phyloP scores from a whole-genome alignment of 2,329 filamentous ascomycete genomes.

The Sphaerostilbella broomeana region DNA sequence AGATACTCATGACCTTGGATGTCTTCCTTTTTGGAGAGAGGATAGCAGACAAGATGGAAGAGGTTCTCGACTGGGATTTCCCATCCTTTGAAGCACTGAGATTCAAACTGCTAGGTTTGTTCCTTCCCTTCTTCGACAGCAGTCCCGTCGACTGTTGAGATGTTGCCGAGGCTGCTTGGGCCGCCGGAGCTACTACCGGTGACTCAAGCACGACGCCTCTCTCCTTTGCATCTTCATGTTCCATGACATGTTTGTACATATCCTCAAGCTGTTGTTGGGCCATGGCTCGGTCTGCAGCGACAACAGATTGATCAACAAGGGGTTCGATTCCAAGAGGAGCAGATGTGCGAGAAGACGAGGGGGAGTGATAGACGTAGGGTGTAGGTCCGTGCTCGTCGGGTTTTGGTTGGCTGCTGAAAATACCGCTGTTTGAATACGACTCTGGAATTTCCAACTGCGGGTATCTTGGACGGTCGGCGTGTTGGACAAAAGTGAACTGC shows the following conservation, averaged over 20 bases:
- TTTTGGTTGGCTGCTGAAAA: constrained; percentile 6
- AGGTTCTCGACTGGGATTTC: constrained; percentile 49
- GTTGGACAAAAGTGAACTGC: constrained; percentile 13
- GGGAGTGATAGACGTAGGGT: constrained; percentile 42
- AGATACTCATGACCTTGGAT: constrained; percentile 50
- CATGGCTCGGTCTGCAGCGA: constrained; percentile 66
- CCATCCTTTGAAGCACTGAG: constrained; percentile 38
- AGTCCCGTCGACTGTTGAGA: constrained; percentile 25
- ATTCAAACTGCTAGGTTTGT: constrained; percentile 46
- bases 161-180: constrained; percentile 20
- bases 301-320: constrained; percentile 69
- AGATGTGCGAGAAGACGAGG: constrained; percentile 38
- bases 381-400: constrained; percentile 16
- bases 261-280: constrained; percentile 80
- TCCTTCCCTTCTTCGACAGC: constrained; percentile 39
- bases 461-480: constrained; percentile 37
- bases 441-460: constrained; percentile 43
- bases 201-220: constrained; percentile 44
- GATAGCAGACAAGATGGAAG: constrained; percentile 55
- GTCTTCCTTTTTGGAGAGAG: constrained; percentile 52
- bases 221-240: constrained; percentile 68
- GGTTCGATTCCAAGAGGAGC: constrained; percentile 52
- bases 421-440: constrained; percentile 21
- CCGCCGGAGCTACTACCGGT: constrained; percentile 29
- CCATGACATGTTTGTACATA: constrained; percentile 87